Conservation (phyloP, 2,329 filamentous ascomycete species). For the Beauveria caledonica region DNA sequence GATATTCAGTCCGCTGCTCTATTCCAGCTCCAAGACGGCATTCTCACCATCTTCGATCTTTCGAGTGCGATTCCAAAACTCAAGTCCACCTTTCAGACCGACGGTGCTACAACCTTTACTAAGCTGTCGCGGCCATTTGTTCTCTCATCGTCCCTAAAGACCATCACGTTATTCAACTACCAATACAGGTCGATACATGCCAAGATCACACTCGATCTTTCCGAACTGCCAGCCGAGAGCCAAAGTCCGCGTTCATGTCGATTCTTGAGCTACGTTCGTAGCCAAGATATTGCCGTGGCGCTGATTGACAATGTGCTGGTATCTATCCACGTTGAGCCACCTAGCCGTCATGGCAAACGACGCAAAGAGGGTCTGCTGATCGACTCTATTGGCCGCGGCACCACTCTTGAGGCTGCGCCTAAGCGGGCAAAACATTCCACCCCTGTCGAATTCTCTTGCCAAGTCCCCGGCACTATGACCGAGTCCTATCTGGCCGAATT, state of each 20-base stretch:
- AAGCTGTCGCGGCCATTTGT: conserved; percentile 59
- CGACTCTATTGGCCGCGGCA: conserved; percentile 64
- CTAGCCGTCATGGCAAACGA: conserved; percentile 46
- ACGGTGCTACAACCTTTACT: conserved; percentile 52
- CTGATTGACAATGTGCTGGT: conserved; percentile 56
- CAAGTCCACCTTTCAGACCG: conserved; percentile 43
- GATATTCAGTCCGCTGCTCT: conserved; percentile 57
- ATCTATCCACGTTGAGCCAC: conserved; percentile 60
- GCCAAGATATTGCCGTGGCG: conserved; percentile 58
- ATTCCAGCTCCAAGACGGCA: conserved; percentile 47
- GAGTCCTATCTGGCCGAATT: conserved; percentile 40
- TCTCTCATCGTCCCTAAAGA: conserved; percentile 48
- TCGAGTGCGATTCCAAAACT: conserved; percentile 53
- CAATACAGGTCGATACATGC: conserved; percentile 56
- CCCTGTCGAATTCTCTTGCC: conserved; percentile 24
- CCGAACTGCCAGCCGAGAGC: conserved; percentile 29
- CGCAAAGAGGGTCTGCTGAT: conserved; percentile 57
- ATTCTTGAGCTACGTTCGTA: conserved; percentile 55
- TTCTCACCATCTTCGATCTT: conserved; percentile 55
- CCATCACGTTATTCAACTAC: conserved; percentile 59
- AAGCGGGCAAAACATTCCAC: conserved; percentile 26
- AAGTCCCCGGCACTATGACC: conserved; percentile 42
- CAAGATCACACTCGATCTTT: conserved; percentile 36
- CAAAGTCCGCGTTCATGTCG: conserved; percentile 30
- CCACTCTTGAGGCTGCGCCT: conserved; percentile 28